Conservation (phyloP, 192 early-diverging fungal genomes). For the Haplosporangium gracile region DNA sequence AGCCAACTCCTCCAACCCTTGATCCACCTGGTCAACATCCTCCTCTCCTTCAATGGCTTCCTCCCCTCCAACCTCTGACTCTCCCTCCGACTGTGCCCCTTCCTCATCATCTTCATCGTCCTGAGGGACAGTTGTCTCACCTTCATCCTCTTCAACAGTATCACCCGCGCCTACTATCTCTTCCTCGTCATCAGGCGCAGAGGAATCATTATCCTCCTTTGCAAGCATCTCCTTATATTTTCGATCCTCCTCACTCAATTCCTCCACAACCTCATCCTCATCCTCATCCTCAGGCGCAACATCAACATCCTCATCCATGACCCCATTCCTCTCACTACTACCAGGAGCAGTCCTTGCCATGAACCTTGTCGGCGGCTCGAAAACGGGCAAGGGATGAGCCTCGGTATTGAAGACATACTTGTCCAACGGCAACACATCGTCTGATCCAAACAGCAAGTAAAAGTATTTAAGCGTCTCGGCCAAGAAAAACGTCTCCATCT, state of each 20-base stretch:
- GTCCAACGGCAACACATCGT: conserved; percentile 72
- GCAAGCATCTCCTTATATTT: conserved; percentile 18
- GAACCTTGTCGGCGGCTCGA: conserved; percentile 20
- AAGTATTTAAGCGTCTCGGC: conserved; percentile 92
- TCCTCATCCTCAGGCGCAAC: not conserved
- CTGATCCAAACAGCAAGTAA: conserved; percentile 80
- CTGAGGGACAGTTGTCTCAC: not conserved
- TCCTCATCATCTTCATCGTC: conserved; percentile 25
- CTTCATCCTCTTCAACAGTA: conserved; percentile 10
- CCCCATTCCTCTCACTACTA: not conserved
- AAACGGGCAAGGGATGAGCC: conserved; percentile 79
- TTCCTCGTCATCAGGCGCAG: conserved; percentile 13
- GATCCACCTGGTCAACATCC: conserved; percentile 28
- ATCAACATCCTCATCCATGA: conserved; percentile 8
- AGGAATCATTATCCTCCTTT: conserved; percentile 12
- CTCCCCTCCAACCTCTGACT: not conserved
- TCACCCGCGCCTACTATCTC: not conserved
- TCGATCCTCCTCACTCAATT: conserved; percentile 6
- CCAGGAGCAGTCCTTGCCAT: conserved; percentile 21
- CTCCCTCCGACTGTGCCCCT: not conserved
- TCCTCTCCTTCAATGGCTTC: conserved; percentile 7
- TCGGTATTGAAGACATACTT: conserved; percentile 90
- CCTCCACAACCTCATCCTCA: not conserved
- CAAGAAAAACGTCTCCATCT: conserved; percentile 81
- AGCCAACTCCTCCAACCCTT: conserved; percentile 25